Conservation (phyloP, 2,329 filamentous ascomycete genomes). For the Fusarium tupiense region DNA sequence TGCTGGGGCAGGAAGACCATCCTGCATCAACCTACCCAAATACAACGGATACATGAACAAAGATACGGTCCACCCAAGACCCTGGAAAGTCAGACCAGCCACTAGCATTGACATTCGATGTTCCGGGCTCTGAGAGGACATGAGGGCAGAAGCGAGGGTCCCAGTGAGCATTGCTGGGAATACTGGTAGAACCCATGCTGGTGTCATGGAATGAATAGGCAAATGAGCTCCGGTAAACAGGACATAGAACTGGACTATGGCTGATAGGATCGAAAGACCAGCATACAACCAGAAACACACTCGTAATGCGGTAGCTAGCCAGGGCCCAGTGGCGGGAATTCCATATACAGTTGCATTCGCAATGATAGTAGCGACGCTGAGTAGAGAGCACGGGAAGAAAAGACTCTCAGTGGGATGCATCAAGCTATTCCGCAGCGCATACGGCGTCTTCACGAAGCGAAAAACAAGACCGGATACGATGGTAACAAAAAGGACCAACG, state of each 20-base stretch:
- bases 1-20: constrained; percentile 40
- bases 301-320: constrained; percentile 57
- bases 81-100: constrained; percentile 42
- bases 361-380: constrained; percentile 71
- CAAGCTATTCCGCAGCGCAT: constrained; percentile 60
- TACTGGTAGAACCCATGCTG: constrained; percentile 45
- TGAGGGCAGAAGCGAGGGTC: constrained; percentile 38
- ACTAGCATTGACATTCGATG: constrained; percentile 41
- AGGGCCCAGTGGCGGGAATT: constrained; percentile 57
- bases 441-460: constrained; percentile 67
- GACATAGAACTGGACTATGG: constrained; percentile 42
- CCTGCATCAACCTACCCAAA: constrained; percentile 41
- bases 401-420: constrained; percentile 65
- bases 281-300: constrained; percentile 64
- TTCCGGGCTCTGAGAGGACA: constrained; percentile 38
- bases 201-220: constrained; percentile 43
- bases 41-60: constrained; percentile 39
- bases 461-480: constrained; percentile 64
- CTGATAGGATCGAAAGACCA: constrained; percentile 43
- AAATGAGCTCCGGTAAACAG: constrained; percentile 44
- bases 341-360: constrained; percentile 74
- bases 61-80: constrained; percentile 42
- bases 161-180: constrained; percentile 45
- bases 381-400: constrained; percentile 70
- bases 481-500: constrained; percentile 59